phyloP scores from a whole-genome alignment of 2,329 filamentous ascomycete species.

The Trichophyton simii region DNA sequence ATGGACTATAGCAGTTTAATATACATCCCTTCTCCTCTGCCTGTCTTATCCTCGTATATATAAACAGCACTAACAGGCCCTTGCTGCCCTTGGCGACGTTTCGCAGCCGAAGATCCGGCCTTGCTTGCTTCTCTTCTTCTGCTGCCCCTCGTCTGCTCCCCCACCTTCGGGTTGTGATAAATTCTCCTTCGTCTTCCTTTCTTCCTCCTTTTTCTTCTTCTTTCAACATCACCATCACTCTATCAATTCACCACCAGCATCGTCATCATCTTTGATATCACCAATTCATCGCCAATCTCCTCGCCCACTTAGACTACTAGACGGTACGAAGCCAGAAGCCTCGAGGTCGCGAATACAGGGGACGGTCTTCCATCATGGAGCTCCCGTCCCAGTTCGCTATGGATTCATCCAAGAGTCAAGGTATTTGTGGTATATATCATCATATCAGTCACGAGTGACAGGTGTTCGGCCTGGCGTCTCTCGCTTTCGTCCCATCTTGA shows the following conservation, averaged over 20 bases:
- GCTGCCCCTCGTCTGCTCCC: neutral
- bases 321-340: constrained; percentile 4
- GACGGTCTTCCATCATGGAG: constrained; percentile 1
- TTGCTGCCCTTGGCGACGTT: neutral
- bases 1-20: neutral
- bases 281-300: neutral
- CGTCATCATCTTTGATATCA: too few species aligned
- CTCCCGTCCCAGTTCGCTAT: constrained; percentile 13
- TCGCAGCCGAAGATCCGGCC: neutral
- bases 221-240: neutral
- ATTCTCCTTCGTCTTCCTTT: neutral
- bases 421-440: constrained; percentile 29
- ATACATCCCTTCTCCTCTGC: neutral
- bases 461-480: constrained; percentile 25
- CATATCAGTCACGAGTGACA: constrained; percentile 32
- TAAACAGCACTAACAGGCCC: too few species aligned
- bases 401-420: constrained; percentile 28
- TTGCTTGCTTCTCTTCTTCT: neutral
- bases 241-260: neutral
- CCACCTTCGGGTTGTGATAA: too few species aligned
- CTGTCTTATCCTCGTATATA: neutral
- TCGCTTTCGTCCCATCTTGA: constrained; percentile 8
- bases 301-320: neutral
- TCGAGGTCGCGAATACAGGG: constrained; percentile 4
- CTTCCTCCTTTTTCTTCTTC: neutral